Evolutionary conservation across 768 basidiomycete genomes (phyloP).

Genomic region (Mycena rebaudengoi): DNA sequence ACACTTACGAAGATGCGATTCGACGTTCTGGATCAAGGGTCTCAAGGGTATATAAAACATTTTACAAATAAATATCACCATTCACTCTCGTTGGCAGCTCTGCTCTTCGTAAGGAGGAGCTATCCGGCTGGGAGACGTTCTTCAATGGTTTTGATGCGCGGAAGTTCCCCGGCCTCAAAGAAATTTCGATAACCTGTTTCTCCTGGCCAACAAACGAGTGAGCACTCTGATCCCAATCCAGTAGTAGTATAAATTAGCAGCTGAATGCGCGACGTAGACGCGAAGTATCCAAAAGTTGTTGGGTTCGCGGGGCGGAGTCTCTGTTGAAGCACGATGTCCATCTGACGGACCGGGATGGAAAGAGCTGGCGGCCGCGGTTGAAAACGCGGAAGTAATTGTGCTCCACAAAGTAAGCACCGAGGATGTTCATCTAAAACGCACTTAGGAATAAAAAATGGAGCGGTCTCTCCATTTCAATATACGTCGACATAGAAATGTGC

Average conservation of each 20-base stretch:
- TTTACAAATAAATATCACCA: too few species aligned
- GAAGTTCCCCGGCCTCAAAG: constrained; percentile 6
- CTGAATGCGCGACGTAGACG: background rate
- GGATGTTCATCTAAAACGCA: too few species aligned
- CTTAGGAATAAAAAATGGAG: too few species aligned
- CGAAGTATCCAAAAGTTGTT: constrained; percentile 19
- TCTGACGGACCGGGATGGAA: constrained; percentile 16
- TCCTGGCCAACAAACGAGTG: constrained; percentile 20
- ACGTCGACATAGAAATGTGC: too few species aligned
- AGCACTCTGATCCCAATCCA: background rate
- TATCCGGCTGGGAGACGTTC: background rate
- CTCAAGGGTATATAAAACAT: too few species aligned
- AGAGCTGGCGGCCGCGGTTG: constrained; percentile 15
- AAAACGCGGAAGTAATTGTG: constrained; percentile 44
- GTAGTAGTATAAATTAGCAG: background rate
- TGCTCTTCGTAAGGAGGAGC: too few species aligned
- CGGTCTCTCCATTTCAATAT: too few species aligned
- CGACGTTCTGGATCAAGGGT: too few species aligned
- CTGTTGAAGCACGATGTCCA: constrained; percentile 4
- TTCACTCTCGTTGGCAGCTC: too few species aligned
- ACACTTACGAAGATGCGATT: too few species aligned
- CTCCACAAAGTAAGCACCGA: background rate
- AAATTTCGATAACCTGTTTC: background rate
- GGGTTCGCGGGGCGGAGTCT: constrained; percentile 16
- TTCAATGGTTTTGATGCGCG: background rate